Evolutionary conservation across 2,329 filamentous ascomycete species (phyloP).

Genomic region (Elsinoe necatrix): DNA sequence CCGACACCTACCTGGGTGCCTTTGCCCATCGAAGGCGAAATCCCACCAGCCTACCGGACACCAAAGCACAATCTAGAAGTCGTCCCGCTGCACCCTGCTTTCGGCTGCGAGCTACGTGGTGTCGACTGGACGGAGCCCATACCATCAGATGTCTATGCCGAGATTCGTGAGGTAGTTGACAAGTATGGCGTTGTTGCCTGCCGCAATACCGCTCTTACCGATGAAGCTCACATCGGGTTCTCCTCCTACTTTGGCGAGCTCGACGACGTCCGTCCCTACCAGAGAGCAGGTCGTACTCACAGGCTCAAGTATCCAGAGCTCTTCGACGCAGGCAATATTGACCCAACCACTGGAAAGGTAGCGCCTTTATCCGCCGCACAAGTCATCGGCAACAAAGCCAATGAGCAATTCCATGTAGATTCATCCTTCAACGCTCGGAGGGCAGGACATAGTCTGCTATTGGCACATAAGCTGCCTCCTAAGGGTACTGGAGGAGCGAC

Average conservation of each 20-base stretch:
- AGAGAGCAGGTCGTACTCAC: slow-evolving; percentile 38
- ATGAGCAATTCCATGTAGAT: slow-evolving; percentile 48
- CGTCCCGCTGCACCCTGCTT: slow-evolving; percentile 18
- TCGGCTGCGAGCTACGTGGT: slow-evolving; percentile 18
- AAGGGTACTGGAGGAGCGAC: slow-evolving; percentile 42
- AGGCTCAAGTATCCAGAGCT: slow-evolving; percentile 44
- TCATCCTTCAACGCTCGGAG: slow-evolving; percentile 49
- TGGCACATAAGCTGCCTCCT: slow-evolving; percentile 44
- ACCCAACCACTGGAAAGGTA: slow-evolving; percentile 23
- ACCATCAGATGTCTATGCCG: slow-evolving; percentile 17
- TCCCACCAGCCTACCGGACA: not conserved
- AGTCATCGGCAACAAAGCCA: slow-evolving; percentile 31
- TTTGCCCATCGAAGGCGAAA: not conserved
- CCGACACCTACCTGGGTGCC: not conserved
- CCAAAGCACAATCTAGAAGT: not conserved
- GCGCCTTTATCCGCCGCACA: slow-evolving; percentile 10
- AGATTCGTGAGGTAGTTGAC: slow-evolving; percentile 20
- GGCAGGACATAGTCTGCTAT: slow-evolving; percentile 45
- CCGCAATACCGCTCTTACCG: slow-evolving; percentile 43
- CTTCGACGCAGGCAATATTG: slow-evolving; percentile 51
- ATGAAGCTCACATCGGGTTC: slow-evolving; percentile 45
- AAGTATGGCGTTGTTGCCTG: slow-evolving; percentile 49
- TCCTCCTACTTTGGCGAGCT: slow-evolving; percentile 46
- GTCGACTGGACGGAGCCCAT: slow-evolving; percentile 20
- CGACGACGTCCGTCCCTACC: slow-evolving; percentile 47